Evolutionary conservation across 495 filamentous ascomycete species (phyloP).

Genomic region (Penicillium psychrofluorescens): DNA sequence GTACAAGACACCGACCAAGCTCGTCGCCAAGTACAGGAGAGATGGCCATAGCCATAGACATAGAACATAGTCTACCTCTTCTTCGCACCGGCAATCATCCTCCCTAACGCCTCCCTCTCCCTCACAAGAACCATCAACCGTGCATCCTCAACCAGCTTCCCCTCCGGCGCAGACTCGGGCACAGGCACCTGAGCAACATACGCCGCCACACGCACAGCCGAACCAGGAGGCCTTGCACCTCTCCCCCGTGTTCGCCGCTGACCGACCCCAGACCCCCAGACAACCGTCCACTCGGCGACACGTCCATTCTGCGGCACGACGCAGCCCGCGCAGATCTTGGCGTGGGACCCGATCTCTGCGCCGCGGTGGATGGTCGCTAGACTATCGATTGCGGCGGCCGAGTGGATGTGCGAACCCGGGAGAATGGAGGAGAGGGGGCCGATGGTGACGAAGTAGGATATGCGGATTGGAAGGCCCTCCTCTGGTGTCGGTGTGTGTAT

Average conservation of each 20-base stretch:
- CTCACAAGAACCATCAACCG: constrained; percentile 37
- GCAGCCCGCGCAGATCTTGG: constrained; percentile 34
- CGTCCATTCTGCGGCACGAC: constrained; percentile 17
- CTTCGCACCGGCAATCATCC: constrained; percentile 27
- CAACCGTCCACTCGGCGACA: constrained; percentile 36
- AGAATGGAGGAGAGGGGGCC: constrained; percentile 24
- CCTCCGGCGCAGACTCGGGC: constrained; percentile 19
- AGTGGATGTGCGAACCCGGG: constrained; percentile 31
- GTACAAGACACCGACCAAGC: not conserved
- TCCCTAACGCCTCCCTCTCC: constrained; percentile 35
- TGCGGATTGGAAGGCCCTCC: constrained; percentile 15
- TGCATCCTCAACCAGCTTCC: constrained; percentile 38
- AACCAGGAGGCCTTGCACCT: constrained; percentile 12
- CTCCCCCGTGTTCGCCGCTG: constrained; percentile 25
- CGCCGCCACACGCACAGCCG: constrained; percentile 15
- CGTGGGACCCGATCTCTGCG: constrained; percentile 31
- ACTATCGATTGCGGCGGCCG: constrained; percentile 27
- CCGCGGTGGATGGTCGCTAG: constrained; percentile 20
- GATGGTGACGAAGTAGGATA: constrained; percentile 31
- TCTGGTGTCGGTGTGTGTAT: not conserved
- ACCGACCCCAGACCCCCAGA: constrained; percentile 32
- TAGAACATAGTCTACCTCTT: constrained; percentile 16
- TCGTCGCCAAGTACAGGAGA: not conserved
- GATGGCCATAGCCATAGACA: too few species aligned
- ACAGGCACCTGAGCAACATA: constrained; percentile 13